Conservation (phyloP, 352 stramenopile species). For the Pythium apleroticum region DNA sequence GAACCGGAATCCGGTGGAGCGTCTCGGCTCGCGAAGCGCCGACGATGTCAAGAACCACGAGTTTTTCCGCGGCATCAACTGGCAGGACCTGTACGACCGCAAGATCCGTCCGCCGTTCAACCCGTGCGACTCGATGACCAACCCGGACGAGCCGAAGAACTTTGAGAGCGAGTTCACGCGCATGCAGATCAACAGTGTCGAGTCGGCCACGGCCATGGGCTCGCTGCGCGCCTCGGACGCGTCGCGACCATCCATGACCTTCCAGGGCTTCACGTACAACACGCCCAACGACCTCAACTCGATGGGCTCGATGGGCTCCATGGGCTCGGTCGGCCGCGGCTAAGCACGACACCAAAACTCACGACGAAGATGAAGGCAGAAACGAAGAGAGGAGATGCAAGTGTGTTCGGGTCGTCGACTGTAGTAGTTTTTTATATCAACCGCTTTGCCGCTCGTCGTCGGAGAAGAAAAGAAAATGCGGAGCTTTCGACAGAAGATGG, state of each 20-base stretch:
- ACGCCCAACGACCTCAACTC: conserved; percentile 82
- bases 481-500: not conserved
- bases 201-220: conserved; percentile 59
- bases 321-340: conserved; percentile 48
- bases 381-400: conserved; percentile 7
- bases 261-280: conserved; percentile 90
- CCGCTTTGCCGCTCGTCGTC: conserved; percentile 5
- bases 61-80: conserved; percentile 84
- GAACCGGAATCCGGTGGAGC: conserved; percentile 76
- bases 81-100: conserved; percentile 79
- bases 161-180: conserved; percentile 91
- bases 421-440: conserved; percentile 11
- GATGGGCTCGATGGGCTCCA: conserved; percentile 74
- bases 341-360: conserved; percentile 25
- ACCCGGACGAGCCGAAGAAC: conserved; percentile 83
- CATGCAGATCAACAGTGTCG: conserved; percentile 88
- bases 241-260: conserved; percentile 84
- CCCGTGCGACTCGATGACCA: conserved; percentile 62
- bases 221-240: conserved; percentile 70
- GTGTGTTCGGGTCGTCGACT: conserved; percentile 7
- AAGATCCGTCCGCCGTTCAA: conserved; percentile 86
- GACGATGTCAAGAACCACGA: conserved; percentile 86
- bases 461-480: conserved; percentile 1
- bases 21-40: conserved; percentile 69
- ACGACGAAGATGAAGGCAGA: not conserved